Conservation (phyloP, 805 yeast species). For the Wickerhamiella slavikovae region DNA sequence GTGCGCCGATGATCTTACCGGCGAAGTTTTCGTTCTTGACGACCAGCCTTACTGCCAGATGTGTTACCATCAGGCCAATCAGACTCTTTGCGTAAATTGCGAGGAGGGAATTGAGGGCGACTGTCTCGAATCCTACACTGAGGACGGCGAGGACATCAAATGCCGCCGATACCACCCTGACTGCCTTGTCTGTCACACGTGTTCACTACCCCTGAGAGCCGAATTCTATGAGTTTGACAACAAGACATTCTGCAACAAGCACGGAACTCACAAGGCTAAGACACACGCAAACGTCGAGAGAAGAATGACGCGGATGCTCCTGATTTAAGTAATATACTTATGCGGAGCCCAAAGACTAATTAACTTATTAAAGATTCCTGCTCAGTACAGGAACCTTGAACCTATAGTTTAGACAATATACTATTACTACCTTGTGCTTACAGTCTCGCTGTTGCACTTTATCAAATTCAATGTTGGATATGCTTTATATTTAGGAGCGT, state of each 20-base stretch:
- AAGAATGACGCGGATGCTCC: slow-evolving; percentile 15
- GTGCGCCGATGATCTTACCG: slow-evolving; percentile 25
- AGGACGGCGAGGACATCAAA: slow-evolving; percentile 11
- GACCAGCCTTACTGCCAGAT: slow-evolving; percentile 67
- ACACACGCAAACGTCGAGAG: slow-evolving; percentile 10
- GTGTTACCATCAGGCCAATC: slow-evolving; percentile 58
- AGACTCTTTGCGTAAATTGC: slow-evolving; percentile 56
- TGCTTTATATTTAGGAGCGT: no score
- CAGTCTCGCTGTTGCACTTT: no score
- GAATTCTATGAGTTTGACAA: slow-evolving; percentile 18
- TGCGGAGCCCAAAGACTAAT: no score
- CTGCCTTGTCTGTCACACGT: slow-evolving; percentile 51
- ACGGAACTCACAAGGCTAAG: slow-evolving; percentile 9
- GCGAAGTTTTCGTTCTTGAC: slow-evolving; percentile 39
- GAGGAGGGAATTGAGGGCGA: slow-evolving; percentile 68
- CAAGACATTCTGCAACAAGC: slow-evolving; percentile 17
- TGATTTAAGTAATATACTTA: slow-evolving; percentile 14
- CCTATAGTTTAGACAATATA: no score
- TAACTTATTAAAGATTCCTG: no score
- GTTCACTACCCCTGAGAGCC: slow-evolving; percentile 20
- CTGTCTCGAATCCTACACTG: slow-evolving; percentile 42
- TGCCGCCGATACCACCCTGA: slow-evolving; percentile 51
- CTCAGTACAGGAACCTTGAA: no score
- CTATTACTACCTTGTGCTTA: no score
- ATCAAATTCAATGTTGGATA: no score